Evolutionary conservation across 768 basidiomycete genomes (phyloP), one percentile per base, ranked within the genome.

Genomic region (Lactarius akahatsu): DNA sequence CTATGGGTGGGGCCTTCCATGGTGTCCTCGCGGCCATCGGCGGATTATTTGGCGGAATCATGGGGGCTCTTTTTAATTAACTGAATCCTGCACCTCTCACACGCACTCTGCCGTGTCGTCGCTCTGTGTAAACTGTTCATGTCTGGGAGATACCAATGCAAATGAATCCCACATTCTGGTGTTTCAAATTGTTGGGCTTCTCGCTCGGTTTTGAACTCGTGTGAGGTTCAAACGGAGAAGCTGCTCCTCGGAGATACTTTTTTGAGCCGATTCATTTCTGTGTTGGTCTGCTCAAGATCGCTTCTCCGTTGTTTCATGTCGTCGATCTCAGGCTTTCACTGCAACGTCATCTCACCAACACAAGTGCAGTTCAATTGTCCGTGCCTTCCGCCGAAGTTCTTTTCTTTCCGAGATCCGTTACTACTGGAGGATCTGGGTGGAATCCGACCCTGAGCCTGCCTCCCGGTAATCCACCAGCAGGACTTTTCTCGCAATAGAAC

Each of bases 1-100:
- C 69, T 15, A 57, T 57, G 56, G 56, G 56, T 70, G 74, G 56
- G 64, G 64, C 52, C 47, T 4, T 26, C 11, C 3, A 9, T 47
- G 47, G 23, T 2, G 64, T 71, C 34, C 10, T 28, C 28, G 0
- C 40, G 47, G 50, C 47, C 26, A 23, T 36, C 0, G 54, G 34
- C 18, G 34, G 34, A 16, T 20, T 23, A 26, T 9, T 56, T 8
- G 62, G 23, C 11, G 52, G 36, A 2, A 11, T 38, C 36, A 11
- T 38, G 9, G 36, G 1, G 11, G 36, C 36, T 38, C 36, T 38
- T 38, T 38, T 38, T 38, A 38, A 13, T 38, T 38, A 13, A 38
- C 36, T 38, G 11, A 38, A 11, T 38, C 2, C 36, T 10, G 36
- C 36, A 38, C 36, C 4, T 20, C 9, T n/a, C 1, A 2, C 15